Evolutionary conservation across 2,329 filamentous ascomycete genomes (phyloP).

Genomic region (Cercospora nicotianae): DNA sequence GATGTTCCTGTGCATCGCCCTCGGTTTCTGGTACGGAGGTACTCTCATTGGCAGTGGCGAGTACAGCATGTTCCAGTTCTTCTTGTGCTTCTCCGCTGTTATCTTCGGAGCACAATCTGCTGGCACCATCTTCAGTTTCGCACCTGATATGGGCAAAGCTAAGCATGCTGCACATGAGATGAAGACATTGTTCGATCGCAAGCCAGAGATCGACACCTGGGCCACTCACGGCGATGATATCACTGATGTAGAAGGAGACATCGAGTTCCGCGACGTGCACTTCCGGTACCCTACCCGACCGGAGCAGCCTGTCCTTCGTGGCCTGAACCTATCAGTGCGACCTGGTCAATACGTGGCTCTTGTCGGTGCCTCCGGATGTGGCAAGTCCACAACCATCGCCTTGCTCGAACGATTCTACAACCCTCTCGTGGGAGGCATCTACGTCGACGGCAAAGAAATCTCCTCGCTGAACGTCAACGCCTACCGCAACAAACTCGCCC

Average conservation of each 20-base stretch:
- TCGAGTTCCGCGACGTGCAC: conserved; percentile 90
- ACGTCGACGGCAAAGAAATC: conserved; percentile 81
- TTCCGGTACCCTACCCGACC: conserved; percentile 92
- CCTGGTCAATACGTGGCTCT: conserved; percentile 84
- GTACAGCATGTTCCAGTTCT: conserved; percentile 83
- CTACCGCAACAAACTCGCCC: conserved; percentile 78
- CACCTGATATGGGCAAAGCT: conserved; percentile 90
- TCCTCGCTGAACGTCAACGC: conserved; percentile 77
- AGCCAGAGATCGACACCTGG: conserved; percentile 81
- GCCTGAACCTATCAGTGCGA: conserved; percentile 70
- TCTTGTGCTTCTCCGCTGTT: conserved; percentile 82
- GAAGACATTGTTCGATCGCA: conserved; percentile 78
- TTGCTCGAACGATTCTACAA: conserved; percentile 95
- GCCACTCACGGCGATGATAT: conserved; percentile 66
- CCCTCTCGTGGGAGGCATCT: conserved; percentile 74
- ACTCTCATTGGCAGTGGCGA: conserved; percentile 69
- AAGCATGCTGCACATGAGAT: conserved; percentile 78
- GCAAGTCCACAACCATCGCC: conserved; percentile 91
- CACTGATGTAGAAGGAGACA: conserved; percentile 66
- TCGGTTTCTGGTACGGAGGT: conserved; percentile 92
- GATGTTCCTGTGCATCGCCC: conserved; percentile 77
- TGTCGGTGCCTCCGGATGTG: conserved; percentile 91
- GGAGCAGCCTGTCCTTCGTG: conserved; percentile 87
- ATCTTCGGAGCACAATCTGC: conserved; percentile 92
- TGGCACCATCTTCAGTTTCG: conserved; percentile 84